Evolutionary conservation across 2,329 filamentous ascomycete species (phyloP).

Genomic region (Graphilbum sp.): DNA sequence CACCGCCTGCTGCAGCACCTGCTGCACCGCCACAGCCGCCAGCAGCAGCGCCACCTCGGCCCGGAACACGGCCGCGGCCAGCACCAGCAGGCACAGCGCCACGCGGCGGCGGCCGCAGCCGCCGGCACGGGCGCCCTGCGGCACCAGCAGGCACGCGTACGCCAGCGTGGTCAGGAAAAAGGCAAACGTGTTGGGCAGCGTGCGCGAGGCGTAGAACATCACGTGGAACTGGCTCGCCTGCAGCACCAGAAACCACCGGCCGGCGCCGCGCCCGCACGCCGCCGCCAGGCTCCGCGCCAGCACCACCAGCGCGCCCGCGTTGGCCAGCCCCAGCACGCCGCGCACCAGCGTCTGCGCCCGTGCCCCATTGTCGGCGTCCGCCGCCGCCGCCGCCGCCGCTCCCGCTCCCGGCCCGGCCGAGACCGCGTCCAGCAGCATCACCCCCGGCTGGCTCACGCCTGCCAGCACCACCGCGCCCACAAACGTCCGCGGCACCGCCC

Average conservation of each 20-base stretch:
- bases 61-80: constrained; percentile 73
- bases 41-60: constrained; percentile 78
- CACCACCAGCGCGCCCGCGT: constrained; percentile 49
- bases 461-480: constrained; percentile 65
- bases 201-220: constrained; percentile 81
- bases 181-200: constrained; percentile 92
- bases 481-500: constrained; percentile 83
- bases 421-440: constrained; percentile 32
- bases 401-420: no score
- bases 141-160: constrained; percentile 34
- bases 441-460: constrained; percentile 50
- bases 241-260: constrained; percentile 65
- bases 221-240: constrained; percentile 82
- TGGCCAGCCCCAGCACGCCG: constrained; percentile 60
- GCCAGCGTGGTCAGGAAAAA: constrained; percentile 45
- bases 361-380: constrained; percentile 6
- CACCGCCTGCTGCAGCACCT: no score
- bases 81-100: constrained; percentile 58
- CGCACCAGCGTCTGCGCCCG: constrained; percentile 50
- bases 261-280: constrained; percentile 52
- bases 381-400: constrained; percentile 12
- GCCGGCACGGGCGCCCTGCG: no score
- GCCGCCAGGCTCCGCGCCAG: constrained; percentile 48
- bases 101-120: constrained; percentile 38
- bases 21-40: constrained; percentile 45